These are phyloP conservation scores for Misopates orontium DNA, from an alignment of 257 asterid species.

Conservation along the genomic window DNA sequence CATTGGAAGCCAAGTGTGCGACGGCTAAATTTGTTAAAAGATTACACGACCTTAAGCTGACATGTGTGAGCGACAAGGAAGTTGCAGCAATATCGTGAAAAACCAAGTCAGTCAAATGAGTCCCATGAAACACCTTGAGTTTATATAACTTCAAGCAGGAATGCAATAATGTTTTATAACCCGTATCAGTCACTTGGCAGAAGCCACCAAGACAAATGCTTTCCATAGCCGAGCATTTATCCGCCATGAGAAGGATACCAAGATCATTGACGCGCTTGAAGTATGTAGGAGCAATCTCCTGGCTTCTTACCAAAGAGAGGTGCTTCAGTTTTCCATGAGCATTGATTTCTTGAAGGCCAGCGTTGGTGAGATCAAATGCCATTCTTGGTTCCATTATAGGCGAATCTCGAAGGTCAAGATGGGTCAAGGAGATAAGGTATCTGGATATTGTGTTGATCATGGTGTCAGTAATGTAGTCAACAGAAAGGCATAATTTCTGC, in stretches of 20 bases:
- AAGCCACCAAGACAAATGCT: slow-evolving; percentile 95
- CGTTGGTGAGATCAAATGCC: slow-evolving; percentile 86
- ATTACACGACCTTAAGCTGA: slow-evolving; percentile 88
- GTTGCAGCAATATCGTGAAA: slow-evolving; percentile 91
- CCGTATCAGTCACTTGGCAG: slow-evolving; percentile 91
- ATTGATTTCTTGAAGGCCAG: slow-evolving; percentile 86
- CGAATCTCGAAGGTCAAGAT: slow-evolving; percentile 89
- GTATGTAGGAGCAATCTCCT: slow-evolving; percentile 71
- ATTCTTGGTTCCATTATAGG: slow-evolving; percentile 86
- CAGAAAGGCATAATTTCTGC: slow-evolving; percentile 74
- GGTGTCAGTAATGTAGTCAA: slow-evolving; percentile 90
- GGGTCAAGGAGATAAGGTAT: slow-evolving; percentile 57
- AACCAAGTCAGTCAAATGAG: slow-evolving; percentile 84
- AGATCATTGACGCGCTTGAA: slow-evolving; percentile 93
- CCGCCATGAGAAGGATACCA: slow-evolving; percentile 97
- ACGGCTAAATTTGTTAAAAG: slow-evolving; percentile 77
- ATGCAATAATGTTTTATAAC: slow-evolving; percentile 82
- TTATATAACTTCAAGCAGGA: slow-evolving; percentile 73
- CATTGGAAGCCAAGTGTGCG: slow-evolving; percentile 66
- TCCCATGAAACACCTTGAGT: slow-evolving; percentile 75
- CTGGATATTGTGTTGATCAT: slow-evolving; percentile 71
- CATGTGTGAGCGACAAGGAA: slow-evolving; percentile 72
- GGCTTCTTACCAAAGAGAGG: slow-evolving; percentile 85
- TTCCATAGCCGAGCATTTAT: slow-evolving; percentile 82
- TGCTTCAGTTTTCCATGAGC: slow-evolving; percentile 83